Conservation (phyloP, 2,329 filamentous ascomycete species). For the Lasiodiplodia gonubiensis region DNA sequence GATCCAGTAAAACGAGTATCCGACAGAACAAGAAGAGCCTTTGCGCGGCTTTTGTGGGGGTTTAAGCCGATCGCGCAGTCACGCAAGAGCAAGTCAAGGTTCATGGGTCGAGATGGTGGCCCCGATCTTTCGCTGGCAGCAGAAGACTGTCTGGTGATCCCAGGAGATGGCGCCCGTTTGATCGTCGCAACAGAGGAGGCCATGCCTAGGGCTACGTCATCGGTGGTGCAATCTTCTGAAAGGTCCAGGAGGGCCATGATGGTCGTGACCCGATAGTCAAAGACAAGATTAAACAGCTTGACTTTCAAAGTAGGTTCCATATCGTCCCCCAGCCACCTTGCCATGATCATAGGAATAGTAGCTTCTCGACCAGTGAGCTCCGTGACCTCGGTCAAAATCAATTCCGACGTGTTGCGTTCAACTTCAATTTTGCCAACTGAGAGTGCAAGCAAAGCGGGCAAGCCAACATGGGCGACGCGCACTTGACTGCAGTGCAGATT, state of each 20-base stretch:
- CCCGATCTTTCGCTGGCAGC: conserved; percentile 35
- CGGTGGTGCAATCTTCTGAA: conserved; percentile 62
- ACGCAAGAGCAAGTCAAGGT: conserved; percentile 74
- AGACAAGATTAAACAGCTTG: conserved; percentile 79
- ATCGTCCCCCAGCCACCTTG: conserved; percentile 89
- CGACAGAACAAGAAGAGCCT: conserved; percentile 77
- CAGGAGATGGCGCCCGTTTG: conserved; percentile 65
- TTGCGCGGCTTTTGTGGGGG: conserved; percentile 75
- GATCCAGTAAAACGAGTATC: conserved; percentile 73
- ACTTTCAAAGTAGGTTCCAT: conserved; percentile 90
- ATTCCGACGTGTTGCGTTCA: conserved; percentile 69
- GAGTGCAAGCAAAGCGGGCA: conserved; percentile 83
- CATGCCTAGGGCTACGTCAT: conserved; percentile 77
- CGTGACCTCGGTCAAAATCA: conserved; percentile 71
- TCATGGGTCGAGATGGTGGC: conserved; percentile 51
- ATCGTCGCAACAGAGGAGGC: conserved; percentile 81
- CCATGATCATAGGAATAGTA: conserved; percentile 74
- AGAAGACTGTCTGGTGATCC: conserved; percentile 43
- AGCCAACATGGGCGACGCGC: conserved; percentile 67
- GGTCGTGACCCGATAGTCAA: conserved; percentile 89
- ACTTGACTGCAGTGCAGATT: conserved; percentile 38
- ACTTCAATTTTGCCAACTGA: conserved; percentile 69
- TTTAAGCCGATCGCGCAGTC: conserved; percentile 87
- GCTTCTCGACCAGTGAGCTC: conserved; percentile 44
- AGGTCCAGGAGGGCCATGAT: conserved; percentile 80